These are phyloP conservation scores for Cryptosporidium baileyi DNA, from an alignment of 169 alveolate genomes.

Conservation along the genomic window DNA sequence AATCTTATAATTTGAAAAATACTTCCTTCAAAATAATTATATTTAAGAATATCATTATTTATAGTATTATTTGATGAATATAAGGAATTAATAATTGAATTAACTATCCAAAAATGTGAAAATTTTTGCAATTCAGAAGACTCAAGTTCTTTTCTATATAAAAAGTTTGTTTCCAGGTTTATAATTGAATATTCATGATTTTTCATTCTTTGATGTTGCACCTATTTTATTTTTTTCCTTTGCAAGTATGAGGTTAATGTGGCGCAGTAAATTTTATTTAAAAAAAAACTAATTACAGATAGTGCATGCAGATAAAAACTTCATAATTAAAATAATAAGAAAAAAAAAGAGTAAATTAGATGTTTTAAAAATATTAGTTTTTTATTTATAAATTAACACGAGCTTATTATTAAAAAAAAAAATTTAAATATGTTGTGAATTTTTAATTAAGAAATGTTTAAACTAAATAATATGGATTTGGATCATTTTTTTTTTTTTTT, in stretches of 20 bases:
- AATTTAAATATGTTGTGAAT: background rate
- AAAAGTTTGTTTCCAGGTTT: background rate
- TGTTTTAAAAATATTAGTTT: background rate
- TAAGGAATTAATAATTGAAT: constrained; percentile 16
- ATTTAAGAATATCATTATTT: background rate
- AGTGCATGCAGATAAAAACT: constrained; percentile 7
- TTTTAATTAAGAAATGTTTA: too few relatives aligned
- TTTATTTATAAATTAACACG: background rate
- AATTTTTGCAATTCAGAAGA: background rate
- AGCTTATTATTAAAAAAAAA: background rate
- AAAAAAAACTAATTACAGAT: background rate
- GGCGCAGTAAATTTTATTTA: constrained; percentile 35
- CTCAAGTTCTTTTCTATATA: background rate
- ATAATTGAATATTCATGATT: background rate
- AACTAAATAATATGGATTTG: too few relatives aligned
- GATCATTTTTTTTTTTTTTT: too few relatives aligned
- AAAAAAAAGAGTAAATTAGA: background rate
- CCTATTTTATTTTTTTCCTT: background rate
- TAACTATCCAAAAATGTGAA: constrained; percentile 68
- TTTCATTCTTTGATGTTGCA: background rate
- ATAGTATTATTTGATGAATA: constrained; percentile 6
- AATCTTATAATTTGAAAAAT: constrained; percentile 22
- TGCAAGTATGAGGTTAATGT: background rate
- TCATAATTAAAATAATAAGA: background rate
- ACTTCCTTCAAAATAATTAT: constrained; percentile 1